phyloP scores from a whole-genome alignment of 78 protist genomes.

The Cavenderia fasciculata region DNA sequence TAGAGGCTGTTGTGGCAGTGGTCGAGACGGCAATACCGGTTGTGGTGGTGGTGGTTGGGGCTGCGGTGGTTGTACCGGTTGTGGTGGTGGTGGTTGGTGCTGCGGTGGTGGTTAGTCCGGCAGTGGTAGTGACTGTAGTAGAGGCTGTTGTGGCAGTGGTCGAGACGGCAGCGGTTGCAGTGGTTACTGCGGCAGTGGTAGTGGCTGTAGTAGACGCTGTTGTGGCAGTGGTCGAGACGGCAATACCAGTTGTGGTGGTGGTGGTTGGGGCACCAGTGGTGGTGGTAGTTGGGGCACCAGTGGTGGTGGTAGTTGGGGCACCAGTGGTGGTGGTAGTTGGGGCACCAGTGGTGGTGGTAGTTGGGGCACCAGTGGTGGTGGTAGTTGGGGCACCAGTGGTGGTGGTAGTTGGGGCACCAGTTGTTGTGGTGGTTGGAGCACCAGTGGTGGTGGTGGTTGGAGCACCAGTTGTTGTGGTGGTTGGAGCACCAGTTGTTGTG shows the following conservation, averaged over 20 bases:
- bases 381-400: not conserved
- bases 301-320: not conserved
- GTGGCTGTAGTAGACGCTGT: not conserved
- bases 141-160: not conserved
- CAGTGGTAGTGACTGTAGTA: not conserved
- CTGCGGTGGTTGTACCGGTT: slow-evolving; percentile 1
- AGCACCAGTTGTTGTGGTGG: not conserved
- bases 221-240: not conserved
- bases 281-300: not conserved
- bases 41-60: not conserved
- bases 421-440: not conserved
- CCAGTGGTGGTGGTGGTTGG: not conserved
- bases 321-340: too few relatives aligned
- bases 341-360: too few relatives aligned
- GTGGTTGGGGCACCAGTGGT: not conserved
- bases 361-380: not conserved
- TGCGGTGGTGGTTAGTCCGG: not conserved
- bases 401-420: not conserved
- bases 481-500: slow-evolving; percentile 4
- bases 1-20: not conserved
- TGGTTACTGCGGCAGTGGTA: not conserved
- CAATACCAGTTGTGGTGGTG: not conserved
- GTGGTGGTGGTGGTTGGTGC: not conserved
- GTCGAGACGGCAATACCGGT: not conserved
- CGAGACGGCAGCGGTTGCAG: not conserved